A percentile compares a stretch with the other conserved stretches of the same genome.
phyloP scores from a whole-genome alignment of 495 filamentous ascomycete genomes.

The Physcia stellaris region DNA sequence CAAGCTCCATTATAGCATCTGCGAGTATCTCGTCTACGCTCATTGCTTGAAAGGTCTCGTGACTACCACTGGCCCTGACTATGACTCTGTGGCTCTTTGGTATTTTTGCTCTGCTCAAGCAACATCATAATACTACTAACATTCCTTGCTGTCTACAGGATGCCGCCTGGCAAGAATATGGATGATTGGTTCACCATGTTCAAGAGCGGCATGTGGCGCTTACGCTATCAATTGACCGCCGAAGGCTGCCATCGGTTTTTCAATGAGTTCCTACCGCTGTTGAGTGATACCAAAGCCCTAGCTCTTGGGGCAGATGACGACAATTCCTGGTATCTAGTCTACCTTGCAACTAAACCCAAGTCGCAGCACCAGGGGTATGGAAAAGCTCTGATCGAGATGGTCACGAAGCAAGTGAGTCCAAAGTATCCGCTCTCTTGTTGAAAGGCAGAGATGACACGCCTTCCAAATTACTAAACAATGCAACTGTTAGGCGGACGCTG shows the following conservation, averaged over 20 bases:
- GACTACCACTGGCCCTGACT: conserved; percentile 56
- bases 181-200: conserved; percentile 57
- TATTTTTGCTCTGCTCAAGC: conserved; percentile 27
- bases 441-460: not conserved
- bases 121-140: not conserved
- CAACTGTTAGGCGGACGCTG: conserved; percentile 50
- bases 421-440: conserved; percentile 3
- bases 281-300: conserved; percentile 56
- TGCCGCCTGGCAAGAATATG: conserved; percentile 61
- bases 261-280: conserved; percentile 58
- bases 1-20: conserved; percentile 58
- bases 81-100: conserved; percentile 67
- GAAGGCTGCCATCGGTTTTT: conserved; percentile 64
- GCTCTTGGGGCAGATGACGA: conserved; percentile 49
- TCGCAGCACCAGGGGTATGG: conserved; percentile 56
- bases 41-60: conserved; percentile 59
- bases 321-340: conserved; percentile 61
- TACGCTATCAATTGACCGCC: conserved; percentile 52
- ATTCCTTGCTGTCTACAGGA: conserved; percentile 35
- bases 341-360: conserved; percentile 56
- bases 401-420: conserved; percentile 44
- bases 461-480: too few species aligned
- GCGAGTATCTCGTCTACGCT: conserved; percentile 58
- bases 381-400: conserved; percentile 50
- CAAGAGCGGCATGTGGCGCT: conserved; percentile 57